A percentile compares a stretch with the other conserved stretches of the same genome.
These are phyloP conservation scores for Apiospora koreana DNA, from an alignment of 2,329 filamentous ascomycete genomes.

Conservation along the genomic window DNA sequence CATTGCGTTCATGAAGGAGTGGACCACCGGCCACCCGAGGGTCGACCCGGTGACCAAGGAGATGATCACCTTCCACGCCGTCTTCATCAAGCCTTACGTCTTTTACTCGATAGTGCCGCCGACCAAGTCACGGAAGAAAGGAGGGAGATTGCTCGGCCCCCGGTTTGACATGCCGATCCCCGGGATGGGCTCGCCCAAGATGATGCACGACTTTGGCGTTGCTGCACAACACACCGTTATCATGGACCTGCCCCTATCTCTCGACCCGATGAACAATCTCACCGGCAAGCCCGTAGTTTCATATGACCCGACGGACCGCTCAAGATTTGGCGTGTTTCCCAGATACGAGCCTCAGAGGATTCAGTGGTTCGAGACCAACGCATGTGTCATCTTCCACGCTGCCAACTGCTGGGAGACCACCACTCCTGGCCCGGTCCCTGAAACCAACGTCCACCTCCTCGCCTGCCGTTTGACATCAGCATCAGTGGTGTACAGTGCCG, in stretches of 20 bases:
- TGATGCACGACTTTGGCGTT: constrained; percentile 78
- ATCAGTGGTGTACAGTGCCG: constrained; percentile 64
- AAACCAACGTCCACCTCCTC: constrained; percentile 59
- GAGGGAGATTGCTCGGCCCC: constrained; percentile 27
- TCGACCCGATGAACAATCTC: constrained; percentile 63
- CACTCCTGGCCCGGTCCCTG: constrained; percentile 24
- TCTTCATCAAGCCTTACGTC: constrained; percentile 65
- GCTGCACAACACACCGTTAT: constrained; percentile 64
- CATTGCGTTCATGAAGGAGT: constrained; percentile 66
- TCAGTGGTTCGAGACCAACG: constrained; percentile 67
- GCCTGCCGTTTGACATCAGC: constrained; percentile 68
- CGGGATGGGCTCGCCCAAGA: constrained; percentile 63
- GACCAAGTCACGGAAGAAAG: constrained; percentile 24
- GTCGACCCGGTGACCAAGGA: constrained; percentile 66
- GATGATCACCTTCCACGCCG: constrained; percentile 67
- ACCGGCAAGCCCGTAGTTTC: constrained; percentile 57
- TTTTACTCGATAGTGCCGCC: constrained; percentile 57
- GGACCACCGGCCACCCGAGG: constrained; percentile 70
- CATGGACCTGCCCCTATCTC: constrained; percentile 66
- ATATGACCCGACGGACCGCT: constrained; percentile 57
- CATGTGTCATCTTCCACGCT: constrained; percentile 72
- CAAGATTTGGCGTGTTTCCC: constrained; percentile 70
- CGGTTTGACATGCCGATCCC: constrained; percentile 57
- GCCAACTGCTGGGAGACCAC: constrained; percentile 68
- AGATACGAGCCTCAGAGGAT: constrained; percentile 57